Conservation (phyloP, 2,329 filamentous ascomycete species). For the Epichloe gansuensis region DNA sequence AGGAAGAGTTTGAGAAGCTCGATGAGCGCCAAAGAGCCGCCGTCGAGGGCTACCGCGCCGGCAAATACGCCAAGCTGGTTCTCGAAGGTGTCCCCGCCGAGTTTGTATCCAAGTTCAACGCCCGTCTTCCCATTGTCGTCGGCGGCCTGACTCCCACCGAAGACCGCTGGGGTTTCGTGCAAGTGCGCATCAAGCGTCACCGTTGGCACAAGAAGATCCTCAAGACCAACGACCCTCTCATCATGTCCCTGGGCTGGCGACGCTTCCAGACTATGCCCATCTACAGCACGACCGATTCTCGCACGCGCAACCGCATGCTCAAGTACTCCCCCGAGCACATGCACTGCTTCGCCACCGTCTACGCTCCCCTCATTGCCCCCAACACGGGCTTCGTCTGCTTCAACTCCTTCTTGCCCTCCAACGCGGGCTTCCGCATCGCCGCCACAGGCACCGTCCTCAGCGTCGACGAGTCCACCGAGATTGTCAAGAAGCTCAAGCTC, state of each 20-base stretch:
- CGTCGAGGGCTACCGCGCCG: slow-evolving; percentile 83
- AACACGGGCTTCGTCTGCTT: slow-evolving; percentile 94
- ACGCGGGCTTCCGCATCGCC: slow-evolving; percentile 83
- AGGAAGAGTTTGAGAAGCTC: slow-evolving; percentile 76
- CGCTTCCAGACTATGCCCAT: slow-evolving; percentile 86
- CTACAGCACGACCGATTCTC: slow-evolving; percentile 89
- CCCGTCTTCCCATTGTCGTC: slow-evolving; percentile 71
- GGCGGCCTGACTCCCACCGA: slow-evolving; percentile 90
- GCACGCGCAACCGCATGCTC: slow-evolving; percentile 90
- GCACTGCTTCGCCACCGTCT: slow-evolving; percentile 96
- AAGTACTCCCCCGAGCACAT: slow-evolving; percentile 99
- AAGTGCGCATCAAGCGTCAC: slow-evolving; percentile 92
- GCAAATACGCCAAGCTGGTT: slow-evolving; percentile 84
- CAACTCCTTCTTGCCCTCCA: slow-evolving; percentile 73
- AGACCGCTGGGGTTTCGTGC: slow-evolving; percentile 88
- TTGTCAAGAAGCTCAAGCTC: slow-evolving; percentile 98
- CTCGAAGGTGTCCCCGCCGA: slow-evolving; percentile 83
- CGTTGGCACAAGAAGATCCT: slow-evolving; percentile 99
- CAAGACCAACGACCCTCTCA: slow-evolving; percentile 94
- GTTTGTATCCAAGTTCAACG: slow-evolving; percentile 72
- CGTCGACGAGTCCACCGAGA: slow-evolving; percentile 91
- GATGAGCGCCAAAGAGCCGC: slow-evolving; percentile 72
- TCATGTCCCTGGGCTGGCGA: slow-evolving; percentile 93
- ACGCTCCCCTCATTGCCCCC: slow-evolving; percentile 90
- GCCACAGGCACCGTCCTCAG: slow-evolving; percentile 88